Evolutionary conservation across 192 early-diverging fungal genomes (phyloP), one percentile per base, ranked within the genome.

Genomic region (Coemansia biformis): DNA sequence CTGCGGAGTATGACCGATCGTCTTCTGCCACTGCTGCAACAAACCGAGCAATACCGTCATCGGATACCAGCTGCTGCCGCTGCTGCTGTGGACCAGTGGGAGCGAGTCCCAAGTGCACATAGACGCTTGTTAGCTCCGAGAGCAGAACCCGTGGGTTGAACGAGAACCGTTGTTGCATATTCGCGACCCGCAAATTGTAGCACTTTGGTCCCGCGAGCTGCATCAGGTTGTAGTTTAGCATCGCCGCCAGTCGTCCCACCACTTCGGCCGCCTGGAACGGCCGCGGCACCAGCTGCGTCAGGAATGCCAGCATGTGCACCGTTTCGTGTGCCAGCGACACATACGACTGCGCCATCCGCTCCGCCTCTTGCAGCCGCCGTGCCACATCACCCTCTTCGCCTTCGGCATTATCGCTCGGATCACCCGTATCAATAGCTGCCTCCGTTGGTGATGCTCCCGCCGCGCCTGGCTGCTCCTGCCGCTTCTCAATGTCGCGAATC

Each of bases 181-280:
- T 56, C 5, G 48, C 21, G 24, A 92, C 93, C 45, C 89, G 90
- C 13, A 99, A 72, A 46, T 86, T 90, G 1, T 89, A 87, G 72
- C 89, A 92, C 48, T 86, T 84, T 8, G 92, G 91, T 0, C 96
- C 96, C 1, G 92, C 92, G 39, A 99, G 68, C 28, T 86, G 84
- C 6, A 83, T 71, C 30, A 99, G 71, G 48, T 94, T 96, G 62
- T 89, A 95, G 67, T 99, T 89, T 38, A 99, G 78, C 96, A 99
- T 99, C n/a, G 90, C 89, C 1, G 93, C 93, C 30, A 99, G 76
- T 2, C 91, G 78, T 36, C 88, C 86, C 14, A 96, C 92, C 38
- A 99, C 89, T 53, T 92, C 89, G 15, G 80, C 75, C 13, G 82
- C 85, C 76, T 94, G 70, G 75, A 99, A 99, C 6, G 92, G 89